Conservation (phyloP, 2,329 filamentous ascomycete species). For the Trichoderma sp. region DNA sequence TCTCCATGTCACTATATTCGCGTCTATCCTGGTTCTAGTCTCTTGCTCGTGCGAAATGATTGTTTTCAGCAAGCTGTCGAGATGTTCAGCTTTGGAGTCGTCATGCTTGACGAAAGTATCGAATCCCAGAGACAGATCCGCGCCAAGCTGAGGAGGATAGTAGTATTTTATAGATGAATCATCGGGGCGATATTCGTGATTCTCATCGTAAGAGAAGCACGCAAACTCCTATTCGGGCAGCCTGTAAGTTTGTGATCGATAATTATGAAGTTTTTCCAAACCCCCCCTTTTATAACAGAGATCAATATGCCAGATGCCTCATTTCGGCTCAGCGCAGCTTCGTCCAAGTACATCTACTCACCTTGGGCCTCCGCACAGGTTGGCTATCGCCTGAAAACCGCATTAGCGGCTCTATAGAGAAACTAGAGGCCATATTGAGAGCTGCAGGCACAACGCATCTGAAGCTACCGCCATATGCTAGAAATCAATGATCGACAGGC, state of each 20-base stretch:
- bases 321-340: not conserved
- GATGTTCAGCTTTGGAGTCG: slow-evolving; percentile 80
- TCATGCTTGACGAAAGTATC: slow-evolving; percentile 82
- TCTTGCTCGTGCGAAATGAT: slow-evolving; percentile 74
- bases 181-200: slow-evolving; percentile 75
- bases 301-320: not conserved
- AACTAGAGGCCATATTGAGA: slow-evolving; percentile 45
- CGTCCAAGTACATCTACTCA: slow-evolving; percentile 39
- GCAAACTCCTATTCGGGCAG: slow-evolving; percentile 71
- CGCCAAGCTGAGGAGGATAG: slow-evolving; percentile 72
- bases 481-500: not conserved
- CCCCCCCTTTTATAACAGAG: not conserved
- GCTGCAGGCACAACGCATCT: not conserved
- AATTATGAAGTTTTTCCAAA: not conserved
- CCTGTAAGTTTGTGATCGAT: not conserved
- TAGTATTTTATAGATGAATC: slow-evolving; percentile 86
- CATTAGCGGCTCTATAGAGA: slow-evolving; percentile 70
- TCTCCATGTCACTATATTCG: slow-evolving; percentile 87
- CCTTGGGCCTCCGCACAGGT: slow-evolving; percentile 75
- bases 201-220: slow-evolving; percentile 88
- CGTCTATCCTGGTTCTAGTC: slow-evolving; percentile 68
- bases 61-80: slow-evolving; percentile 80
- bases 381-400: slow-evolving; percentile 70
- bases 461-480: not conserved
- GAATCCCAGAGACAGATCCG: slow-evolving; percentile 79